Base-by-base conservation (phyloP, 192 early-diverging fungal genomes). In the Coemansia sp. region DNA sequence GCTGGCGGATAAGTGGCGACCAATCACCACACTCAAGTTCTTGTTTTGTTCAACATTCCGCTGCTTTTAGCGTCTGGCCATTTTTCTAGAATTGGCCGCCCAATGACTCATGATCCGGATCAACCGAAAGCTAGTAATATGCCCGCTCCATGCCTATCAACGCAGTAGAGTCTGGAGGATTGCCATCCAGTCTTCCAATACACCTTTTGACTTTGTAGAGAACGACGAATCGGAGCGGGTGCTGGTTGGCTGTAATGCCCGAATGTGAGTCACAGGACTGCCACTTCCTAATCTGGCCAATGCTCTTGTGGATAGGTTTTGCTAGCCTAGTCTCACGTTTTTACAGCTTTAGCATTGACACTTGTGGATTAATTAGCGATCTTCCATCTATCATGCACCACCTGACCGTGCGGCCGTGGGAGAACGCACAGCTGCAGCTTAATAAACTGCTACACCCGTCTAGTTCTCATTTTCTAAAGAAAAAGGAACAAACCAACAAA, bases 221-320 rank as follows among this genome's bases (percentile, higher is more conserved):
- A 35, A 35, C 2, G 4, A 15, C 41, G 41, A 15, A 15, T 45
- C 15, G 41, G 14, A 45, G 14, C 38, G 41, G 23, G 23, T 15
- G 14, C 22, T 10, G 32, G 22, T 22, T 54, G 52, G 21, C 52
- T 27, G 27, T 14, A 23, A 52, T 52, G 12, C 8, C 22, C 27
- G 15, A 27, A 54, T 2, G 24, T 54, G 52, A 54, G 52, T 54
- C 52, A 54, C 22, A 54, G 52, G 52, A 54, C 22, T 24, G 17
- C 8, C 12, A 2, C 15, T 45, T 12, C 41, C 41, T 45, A 45
- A 45, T 15, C 15, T n/a, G 41, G 41, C 41, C 41, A 45, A n/a
- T n/a, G 15, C 11, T 45, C 41, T 45, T 45, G 14, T n/a, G 9
- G 14, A 45, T 6, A 8, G 6, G 6, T 35, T 35, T 35, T 35